Percentiles rank a stretch among this genome's conserved stretches.
phyloP scores from a whole-genome alignment of 768 basidiomycete species.

The Tulasnella sp. region DNA sequence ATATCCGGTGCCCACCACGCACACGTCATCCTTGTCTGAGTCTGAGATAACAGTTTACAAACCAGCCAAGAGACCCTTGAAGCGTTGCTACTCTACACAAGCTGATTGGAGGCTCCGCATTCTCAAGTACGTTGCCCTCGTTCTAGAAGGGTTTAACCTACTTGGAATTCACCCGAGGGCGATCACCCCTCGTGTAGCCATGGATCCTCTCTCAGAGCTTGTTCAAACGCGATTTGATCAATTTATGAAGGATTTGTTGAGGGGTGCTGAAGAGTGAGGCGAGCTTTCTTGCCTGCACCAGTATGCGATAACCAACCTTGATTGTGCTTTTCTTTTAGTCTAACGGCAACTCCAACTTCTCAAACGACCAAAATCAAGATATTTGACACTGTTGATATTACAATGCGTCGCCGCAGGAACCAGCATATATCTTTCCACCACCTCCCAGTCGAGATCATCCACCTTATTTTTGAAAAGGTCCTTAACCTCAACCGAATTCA shows the following conservation, averaged over 20 bases:
- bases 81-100: background rate
- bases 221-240: background rate
- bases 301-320: background rate
- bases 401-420: background rate
- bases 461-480: background rate
- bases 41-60: background rate
- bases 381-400: background rate
- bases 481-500: background rate
- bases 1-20: background rate
- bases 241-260: background rate
- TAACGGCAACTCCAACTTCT: background rate
- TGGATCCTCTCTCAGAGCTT: background rate
- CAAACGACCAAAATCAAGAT: background rate
- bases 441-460: background rate
- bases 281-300: background rate
- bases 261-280: background rate
- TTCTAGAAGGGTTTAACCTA: background rate
- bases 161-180: background rate
- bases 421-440: background rate
- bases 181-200: background rate
- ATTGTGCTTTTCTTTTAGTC: background rate
- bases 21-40: background rate
- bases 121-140: background rate
- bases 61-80: background rate
- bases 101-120: background rate